These are phyloP conservation scores for Sarocladiaceae sp. DNA, from an alignment of 2,329 filamentous ascomycete genomes.

Conservation along the genomic window DNA sequence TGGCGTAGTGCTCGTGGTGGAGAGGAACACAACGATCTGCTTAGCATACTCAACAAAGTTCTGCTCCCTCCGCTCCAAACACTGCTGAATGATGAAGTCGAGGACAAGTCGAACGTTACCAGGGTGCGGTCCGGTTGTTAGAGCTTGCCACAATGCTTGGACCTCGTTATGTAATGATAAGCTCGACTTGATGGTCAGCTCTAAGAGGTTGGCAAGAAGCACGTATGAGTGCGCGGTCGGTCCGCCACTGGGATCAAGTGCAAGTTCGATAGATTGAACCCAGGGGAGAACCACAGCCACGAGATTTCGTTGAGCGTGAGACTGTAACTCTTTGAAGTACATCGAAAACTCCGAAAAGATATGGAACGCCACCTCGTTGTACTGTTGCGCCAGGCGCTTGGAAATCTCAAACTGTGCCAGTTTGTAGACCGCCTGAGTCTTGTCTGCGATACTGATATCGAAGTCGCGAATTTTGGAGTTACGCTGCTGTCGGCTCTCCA, in stretches of 20 bases:
- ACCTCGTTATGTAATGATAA: constrained; percentile 90
- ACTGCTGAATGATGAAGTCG: constrained; percentile 93
- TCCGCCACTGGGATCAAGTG: constrained; percentile 84
- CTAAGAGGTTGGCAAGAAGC: constrained; percentile 86
- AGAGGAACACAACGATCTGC: constrained; percentile 94
- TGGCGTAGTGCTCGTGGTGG: constrained; percentile 65
- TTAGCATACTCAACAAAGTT: constrained; percentile 98
- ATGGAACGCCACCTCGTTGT: constrained; percentile 82
- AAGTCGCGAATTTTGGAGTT: constrained; percentile 94
- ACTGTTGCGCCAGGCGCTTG: constrained; percentile 78
- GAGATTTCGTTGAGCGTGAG: constrained; percentile 83
- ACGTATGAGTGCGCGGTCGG: constrained; percentile 92
- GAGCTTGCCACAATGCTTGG: constrained; percentile 92
- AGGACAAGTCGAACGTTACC: constrained; percentile 92
- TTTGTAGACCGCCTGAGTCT: constrained; percentile 97
- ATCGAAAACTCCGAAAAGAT: constrained; percentile 94
- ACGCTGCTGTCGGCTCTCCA: constrained; percentile 72
- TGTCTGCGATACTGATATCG: constrained; percentile 97
- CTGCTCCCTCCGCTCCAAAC: constrained; percentile 88
- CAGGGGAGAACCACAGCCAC: constrained; percentile 91
- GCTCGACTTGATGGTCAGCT: constrained; percentile 91
- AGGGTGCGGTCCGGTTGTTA: constrained; percentile 85
- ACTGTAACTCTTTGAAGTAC: constrained; percentile 82
- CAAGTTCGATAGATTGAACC: constrained; percentile 90
- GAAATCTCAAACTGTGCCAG: constrained; percentile 96